Evolutionary conservation across 805 yeast species (phyloP), one percentile per base, ranked within the genome.

Genomic region (Geotrichum ghanense): DNA sequence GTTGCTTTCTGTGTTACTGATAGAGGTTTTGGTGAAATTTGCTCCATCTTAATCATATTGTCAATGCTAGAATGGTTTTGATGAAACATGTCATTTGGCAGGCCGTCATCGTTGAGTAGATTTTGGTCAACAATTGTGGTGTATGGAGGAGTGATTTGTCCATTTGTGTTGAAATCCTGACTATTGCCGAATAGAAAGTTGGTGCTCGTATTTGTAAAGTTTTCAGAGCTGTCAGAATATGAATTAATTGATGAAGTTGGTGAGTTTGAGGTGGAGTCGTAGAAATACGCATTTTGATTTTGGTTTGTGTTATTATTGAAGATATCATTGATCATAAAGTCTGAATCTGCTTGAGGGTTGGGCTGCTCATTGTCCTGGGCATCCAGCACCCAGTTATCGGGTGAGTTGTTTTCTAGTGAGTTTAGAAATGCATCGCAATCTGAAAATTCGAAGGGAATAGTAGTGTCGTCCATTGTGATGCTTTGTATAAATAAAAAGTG

Each of bases 351-450:
- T 35, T 10, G 17, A 16, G 41, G 22, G 17, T 16, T 35, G 7
- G 22, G 21, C 16, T 16, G 40, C 9, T 35, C 20, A 19, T 6
- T 6, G 9, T 39, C n/a, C 16, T 21, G 23, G 19, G 9, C 24
- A 22, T 39, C 42, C 42, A 21, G 42, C 9, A 20, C 16, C 42
- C 37, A 31, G 37, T 5, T 12, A n/a, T 31, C 37, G 12, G 37
- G 37, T 6, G 37, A 31, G 10, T 31, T 19, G 21, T 39, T 5
- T 39, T 51, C 47, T 45, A 54, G 37, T 3, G 55, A 48, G 35
- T 37, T 50, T 34, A 54, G 39, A 41, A 54, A 51, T 14, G 54
- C 53, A 42, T 51, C 49, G 48, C 57, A 54, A 47, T 53, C 55
- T n/a, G 49, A 50, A 22, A 52, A 50, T n/a, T 50, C 53, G 39